Conservation (phyloP, 768 basidiomycete species). For the Rhizopogon vinicolor region DNA sequence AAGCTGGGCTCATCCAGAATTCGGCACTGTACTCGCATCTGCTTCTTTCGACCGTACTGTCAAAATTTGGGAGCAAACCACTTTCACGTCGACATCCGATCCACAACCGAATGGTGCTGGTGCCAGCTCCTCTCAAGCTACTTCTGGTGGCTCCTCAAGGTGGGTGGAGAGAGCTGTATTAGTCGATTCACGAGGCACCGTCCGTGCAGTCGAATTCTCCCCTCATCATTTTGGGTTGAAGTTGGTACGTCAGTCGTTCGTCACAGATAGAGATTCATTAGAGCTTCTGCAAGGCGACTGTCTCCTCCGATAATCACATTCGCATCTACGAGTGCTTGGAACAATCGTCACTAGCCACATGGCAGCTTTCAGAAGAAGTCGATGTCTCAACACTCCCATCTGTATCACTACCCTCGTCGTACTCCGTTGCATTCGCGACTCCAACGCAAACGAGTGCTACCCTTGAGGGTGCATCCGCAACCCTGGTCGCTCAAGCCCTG, state of each 20-base stretch:
- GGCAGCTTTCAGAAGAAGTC: conserved; percentile 75
- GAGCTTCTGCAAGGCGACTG: conserved; percentile 57
- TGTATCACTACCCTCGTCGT: conserved; percentile 34
- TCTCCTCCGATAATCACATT: conserved; percentile 83
- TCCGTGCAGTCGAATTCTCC: conserved; percentile 83
- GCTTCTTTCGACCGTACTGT: conserved; percentile 89
- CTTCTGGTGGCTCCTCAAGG: conserved; percentile 33
- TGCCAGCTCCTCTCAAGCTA: conserved; percentile 8
- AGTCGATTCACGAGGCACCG: conserved; percentile 81
- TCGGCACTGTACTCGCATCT: conserved; percentile 82
- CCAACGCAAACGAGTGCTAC: conserved; percentile 61
- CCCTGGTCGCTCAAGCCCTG: conserved; percentile 60
- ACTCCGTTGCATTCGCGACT: conserved; percentile 61
- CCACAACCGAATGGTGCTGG: conserved; percentile 20
- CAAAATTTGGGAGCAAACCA: conserved; percentile 83
- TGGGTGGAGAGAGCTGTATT: conserved; percentile 77
- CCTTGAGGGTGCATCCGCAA: conserved; percentile 51
- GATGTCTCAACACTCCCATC: conserved; percentile 59
- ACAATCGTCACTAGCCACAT: conserved; percentile 61
- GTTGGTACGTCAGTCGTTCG: conserved; percentile 46
- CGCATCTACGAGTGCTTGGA: conserved; percentile 91
- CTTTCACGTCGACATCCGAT: conserved; percentile 24
- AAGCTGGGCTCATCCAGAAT: conserved; percentile 91
- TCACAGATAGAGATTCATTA: background rate
- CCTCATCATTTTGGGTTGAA: conserved; percentile 87